Evolutionary conservation across 1,139 yeast genomes (phyloP).

Genomic region (Pichia sp.): DNA sequence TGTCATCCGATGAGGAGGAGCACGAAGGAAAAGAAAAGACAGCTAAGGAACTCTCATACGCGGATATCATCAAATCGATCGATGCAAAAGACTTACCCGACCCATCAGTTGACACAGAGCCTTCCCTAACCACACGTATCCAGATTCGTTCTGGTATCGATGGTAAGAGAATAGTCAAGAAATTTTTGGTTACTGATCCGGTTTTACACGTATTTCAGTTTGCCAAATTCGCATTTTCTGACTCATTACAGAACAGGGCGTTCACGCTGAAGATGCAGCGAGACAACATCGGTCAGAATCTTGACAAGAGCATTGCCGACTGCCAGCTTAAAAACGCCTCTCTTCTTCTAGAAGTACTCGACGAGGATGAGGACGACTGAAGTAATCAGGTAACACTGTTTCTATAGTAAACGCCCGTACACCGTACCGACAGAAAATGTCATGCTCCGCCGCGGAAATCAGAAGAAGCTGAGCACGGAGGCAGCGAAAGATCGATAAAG

Average conservation of each 20-base stretch:
- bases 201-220: conserved; percentile 61
- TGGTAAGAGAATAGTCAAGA: conserved; percentile 77
- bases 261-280: conserved; percentile 67
- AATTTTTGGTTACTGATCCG: conserved; percentile 55
- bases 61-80: conserved; percentile 22
- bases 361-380: conserved; percentile 6
- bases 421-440: neutral
- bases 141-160: conserved; percentile 81
- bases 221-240: conserved; percentile 49
- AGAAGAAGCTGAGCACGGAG: neutral
- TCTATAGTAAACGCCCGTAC: neutral
- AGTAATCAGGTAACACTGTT: neutral
- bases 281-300: conserved; percentile 53
- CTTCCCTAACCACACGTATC: conserved; percentile 64
- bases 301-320: conserved; percentile 55
- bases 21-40: neutral
- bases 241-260: conserved; percentile 43
- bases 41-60: conserved; percentile 21
- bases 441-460: neutral
- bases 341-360: conserved; percentile 56
- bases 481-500: neutral
- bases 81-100: conserved; percentile 47
- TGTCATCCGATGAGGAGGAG: neutral
- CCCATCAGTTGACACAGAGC: conserved; percentile 45
- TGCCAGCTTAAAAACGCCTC: conserved; percentile 83